phyloP scores from a whole-genome alignment of 495 filamentous ascomycete genomes.

The Rhypophila decipiens region DNA sequence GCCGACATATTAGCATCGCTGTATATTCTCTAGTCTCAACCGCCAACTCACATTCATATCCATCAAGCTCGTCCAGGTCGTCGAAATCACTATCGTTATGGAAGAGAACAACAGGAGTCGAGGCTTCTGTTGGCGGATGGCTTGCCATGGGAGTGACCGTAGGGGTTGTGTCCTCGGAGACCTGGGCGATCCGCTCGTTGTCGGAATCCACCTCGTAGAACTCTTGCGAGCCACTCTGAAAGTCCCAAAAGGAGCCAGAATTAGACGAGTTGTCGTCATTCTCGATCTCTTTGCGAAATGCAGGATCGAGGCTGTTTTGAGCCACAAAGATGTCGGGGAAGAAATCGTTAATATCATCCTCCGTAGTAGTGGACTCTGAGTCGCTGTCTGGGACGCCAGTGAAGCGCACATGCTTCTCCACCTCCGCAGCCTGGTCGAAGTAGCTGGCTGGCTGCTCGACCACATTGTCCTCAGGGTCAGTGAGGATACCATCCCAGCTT shows the following conservation, averaged over 20 bases:
- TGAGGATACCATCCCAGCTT: constrained; percentile 53
- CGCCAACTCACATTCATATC: constrained; percentile 66
- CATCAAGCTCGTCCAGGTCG: constrained; percentile 53
- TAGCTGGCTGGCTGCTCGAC: constrained; percentile 35
- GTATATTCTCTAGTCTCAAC: constrained; percentile 29
- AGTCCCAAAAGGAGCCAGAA: constrained; percentile 41
- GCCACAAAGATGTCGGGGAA: constrained; percentile 68
- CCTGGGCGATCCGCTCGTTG: constrained; percentile 18
- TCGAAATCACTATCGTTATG: too few species aligned
- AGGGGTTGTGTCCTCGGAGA: constrained; percentile 19
- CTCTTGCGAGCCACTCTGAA: constrained; percentile 23
- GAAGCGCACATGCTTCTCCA: constrained; percentile 47
- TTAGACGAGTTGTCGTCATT: constrained; percentile 44
- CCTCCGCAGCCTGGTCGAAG: constrained; percentile 40
- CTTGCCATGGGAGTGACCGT: constrained; percentile 40
- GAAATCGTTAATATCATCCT: constrained; percentile 42
- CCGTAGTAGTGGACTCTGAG: constrained; percentile 39
- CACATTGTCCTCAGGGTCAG: constrained; percentile 41
- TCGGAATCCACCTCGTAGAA: constrained; percentile 20
- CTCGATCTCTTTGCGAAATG: constrained; percentile 64
- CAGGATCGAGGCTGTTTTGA: constrained; percentile 62
- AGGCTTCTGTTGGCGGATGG: constrained; percentile 35
- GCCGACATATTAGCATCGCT: constrained; percentile 14
- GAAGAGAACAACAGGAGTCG: constrained; percentile 33
- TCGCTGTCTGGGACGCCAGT: constrained; percentile 39